Conservation (phyloP, 805 yeast genomes). For the Yamadazyma kitorensis region DNA sequence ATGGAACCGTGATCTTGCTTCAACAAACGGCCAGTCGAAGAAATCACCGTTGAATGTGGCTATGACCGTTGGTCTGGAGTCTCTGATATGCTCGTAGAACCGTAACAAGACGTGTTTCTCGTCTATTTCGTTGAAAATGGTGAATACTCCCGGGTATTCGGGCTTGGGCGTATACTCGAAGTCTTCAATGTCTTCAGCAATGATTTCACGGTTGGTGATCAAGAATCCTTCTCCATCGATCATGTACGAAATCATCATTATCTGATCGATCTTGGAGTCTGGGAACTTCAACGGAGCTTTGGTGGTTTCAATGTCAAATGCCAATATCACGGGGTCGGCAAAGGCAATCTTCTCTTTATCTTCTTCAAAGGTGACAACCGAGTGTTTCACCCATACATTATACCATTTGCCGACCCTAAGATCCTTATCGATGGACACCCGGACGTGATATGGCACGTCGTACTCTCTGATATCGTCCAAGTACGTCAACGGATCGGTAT, state of each 20-base stretch:
- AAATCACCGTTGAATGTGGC: slow-evolving; percentile 98
- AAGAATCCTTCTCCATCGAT: slow-evolving; percentile 95
- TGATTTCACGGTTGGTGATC: slow-evolving; percentile 91
- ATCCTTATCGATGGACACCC: slow-evolving; percentile 89
- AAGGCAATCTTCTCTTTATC: slow-evolving; percentile 79
- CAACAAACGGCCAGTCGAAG: slow-evolving; percentile 99
- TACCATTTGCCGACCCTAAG: slow-evolving; percentile 97
- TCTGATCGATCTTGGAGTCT: slow-evolving; percentile 82
- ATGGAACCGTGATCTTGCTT: slow-evolving; percentile 78
- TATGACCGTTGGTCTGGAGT: slow-evolving; percentile 90
- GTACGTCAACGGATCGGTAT: slow-evolving; percentile 55
- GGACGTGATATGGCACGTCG: slow-evolving; percentile 94
- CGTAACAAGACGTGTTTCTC: slow-evolving; percentile 71
- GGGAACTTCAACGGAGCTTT: slow-evolving; percentile 96
- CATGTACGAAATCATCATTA: slow-evolving; percentile 99
- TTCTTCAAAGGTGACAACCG: slow-evolving; percentile 53
- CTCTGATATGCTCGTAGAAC: slow-evolving; percentile 89
- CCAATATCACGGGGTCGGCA: slow-evolving; percentile 95
- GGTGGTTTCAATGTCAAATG: slow-evolving; percentile 97
- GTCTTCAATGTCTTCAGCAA: slow-evolving; percentile 91
- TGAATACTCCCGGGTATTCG: slow-evolving; percentile 87
- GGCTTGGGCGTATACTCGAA: slow-evolving; percentile 97
- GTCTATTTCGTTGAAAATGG: slow-evolving; percentile 85
- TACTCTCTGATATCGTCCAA: slow-evolving; percentile 86
- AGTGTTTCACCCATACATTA: slow-evolving; percentile 63